A percentile compares a stretch with the other conserved stretches of the same genome.
Conservation (phyloP, 345 rosid genomes). For the Lumnitzera littorea region DNA sequence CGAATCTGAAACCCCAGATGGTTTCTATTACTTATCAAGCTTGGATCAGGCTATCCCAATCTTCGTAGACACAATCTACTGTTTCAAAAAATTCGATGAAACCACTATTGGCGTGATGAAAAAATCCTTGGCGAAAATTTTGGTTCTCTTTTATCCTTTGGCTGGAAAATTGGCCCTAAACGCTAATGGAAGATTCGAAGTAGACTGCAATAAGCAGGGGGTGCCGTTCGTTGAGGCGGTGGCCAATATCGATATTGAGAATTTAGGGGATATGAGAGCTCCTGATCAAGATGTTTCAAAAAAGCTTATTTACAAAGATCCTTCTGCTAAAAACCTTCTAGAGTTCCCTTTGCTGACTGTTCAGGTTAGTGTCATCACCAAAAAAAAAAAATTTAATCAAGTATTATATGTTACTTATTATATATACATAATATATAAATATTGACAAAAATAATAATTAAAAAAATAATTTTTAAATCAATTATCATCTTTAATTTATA, state of each 20-base stretch:
- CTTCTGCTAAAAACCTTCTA: not conserved
- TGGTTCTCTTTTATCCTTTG: conserved; percentile 17
- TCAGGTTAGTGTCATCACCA: not conserved
- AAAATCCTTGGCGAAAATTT: conserved; percentile 17
- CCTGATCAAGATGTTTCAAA: conserved; percentile 4
- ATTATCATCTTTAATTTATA: too few species aligned
- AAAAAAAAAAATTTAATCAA: too few species aligned
- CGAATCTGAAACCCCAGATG: not conserved
- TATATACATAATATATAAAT: too few species aligned
- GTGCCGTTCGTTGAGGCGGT: conserved; percentile 13
- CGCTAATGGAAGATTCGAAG: conserved; percentile 10
- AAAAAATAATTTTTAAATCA: too few species aligned
- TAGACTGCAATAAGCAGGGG: conserved; percentile 13
- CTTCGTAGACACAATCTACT: conserved; percentile 5
- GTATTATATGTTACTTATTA: too few species aligned
- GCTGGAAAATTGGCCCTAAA: conserved; percentile 14
- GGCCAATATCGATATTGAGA: not conserved
- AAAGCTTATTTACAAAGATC: conserved; percentile 10
- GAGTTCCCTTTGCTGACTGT: conserved; percentile 9
- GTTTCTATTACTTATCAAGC: conserved; percentile 14
- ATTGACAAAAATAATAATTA: too few species aligned
- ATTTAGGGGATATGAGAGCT: conserved; percentile 8
- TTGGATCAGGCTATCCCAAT: conserved; percentile 12
- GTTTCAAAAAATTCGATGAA: conserved; percentile 7
- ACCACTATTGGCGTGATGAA: conserved; percentile 7